These are phyloP conservation scores for Cryptosporidium ryanae DNA, from an alignment of 169 alveolate genomes.

Conservation along the genomic window DNA sequence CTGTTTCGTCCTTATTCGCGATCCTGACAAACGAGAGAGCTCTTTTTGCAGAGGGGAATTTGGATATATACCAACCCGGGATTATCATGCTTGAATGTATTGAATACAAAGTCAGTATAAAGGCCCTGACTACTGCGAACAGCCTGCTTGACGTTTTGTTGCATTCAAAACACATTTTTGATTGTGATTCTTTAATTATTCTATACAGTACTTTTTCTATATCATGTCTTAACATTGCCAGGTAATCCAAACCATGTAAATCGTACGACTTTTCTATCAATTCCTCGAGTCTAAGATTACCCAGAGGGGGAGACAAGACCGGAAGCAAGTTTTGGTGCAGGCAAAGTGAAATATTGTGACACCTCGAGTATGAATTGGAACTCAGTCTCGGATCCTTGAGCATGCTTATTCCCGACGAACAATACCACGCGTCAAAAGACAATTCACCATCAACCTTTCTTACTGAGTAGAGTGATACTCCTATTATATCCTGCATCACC, in stretches of 20 bases:
- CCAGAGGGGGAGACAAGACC: conserved; percentile 23
- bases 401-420: conserved; percentile 21
- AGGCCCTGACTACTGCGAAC: conserved; percentile 31
- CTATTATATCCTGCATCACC: conserved; percentile 58
- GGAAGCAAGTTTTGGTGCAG: conserved; percentile 48
- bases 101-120: conserved; percentile 44
- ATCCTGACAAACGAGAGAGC: conserved; percentile 25
- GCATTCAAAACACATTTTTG: neutral
- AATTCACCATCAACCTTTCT: conserved; percentile 6
- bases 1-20: conserved; percentile 4
- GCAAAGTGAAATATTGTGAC: conserved; percentile 54
- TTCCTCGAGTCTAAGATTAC: neutral
- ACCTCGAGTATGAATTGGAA: conserved; percentile 3
- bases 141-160: conserved; percentile 26
- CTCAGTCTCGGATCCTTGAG: conserved; percentile 22
- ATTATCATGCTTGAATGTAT: conserved; percentile 22
- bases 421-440: conserved; percentile 16
- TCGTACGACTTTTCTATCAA: conserved; percentile 32
- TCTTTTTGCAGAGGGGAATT: neutral
- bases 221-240: neutral
- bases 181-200: conserved; percentile 25
- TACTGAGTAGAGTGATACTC: conserved; percentile 47
- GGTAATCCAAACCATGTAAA: conserved; percentile 31
- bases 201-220: conserved; percentile 21
- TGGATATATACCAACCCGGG: conserved; percentile 48